Percentiles rank a stretch among this genome's conserved stretches.
Conservation (phyloP, 2,329 filamentous ascomycete species). For the Microsporum ferrugineum region DNA sequence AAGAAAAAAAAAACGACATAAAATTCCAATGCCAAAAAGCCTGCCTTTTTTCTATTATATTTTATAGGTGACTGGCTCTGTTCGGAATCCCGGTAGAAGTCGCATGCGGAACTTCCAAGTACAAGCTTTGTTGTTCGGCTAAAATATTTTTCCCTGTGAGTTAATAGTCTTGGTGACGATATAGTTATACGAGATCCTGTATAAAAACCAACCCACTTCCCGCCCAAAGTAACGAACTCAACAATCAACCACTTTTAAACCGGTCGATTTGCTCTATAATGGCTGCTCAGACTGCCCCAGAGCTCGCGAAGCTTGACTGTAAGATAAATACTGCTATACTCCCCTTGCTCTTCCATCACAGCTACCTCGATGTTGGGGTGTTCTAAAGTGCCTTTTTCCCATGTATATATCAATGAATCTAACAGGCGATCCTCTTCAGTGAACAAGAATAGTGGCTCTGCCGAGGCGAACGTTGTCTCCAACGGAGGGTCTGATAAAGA, state of each 20-base stretch:
- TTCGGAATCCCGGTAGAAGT: background rate
- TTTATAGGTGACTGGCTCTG: background rate
- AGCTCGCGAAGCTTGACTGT: constrained; percentile 33
- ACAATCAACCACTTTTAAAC: background rate
- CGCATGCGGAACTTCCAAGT: background rate
- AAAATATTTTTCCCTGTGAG: background rate
- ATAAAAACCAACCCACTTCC: constrained; percentile 1
- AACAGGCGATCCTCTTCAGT: constrained; percentile 19
- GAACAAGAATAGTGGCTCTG: constrained; percentile 28
- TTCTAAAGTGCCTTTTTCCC: background rate
- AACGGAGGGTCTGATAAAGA: constrained; percentile 30
- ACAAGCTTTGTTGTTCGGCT: background rate
- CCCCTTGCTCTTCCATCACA: background rate
- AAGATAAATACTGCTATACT: constrained; percentile 13
- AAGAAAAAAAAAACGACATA: background rate
- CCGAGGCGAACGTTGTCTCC: constrained; percentile 22
- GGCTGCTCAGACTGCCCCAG: constrained; percentile 33
- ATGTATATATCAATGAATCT: background rate
- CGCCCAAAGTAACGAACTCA: background rate
- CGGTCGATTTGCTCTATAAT: constrained; percentile 20
- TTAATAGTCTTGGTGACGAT: background rate
- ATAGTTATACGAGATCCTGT: constrained; percentile 5
- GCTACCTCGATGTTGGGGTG: background rate
- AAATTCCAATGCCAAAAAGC: background rate
- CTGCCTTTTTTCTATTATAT: background rate